Percentiles rank a stretch among this genome's conserved stretches.
phyloP scores from a whole-genome alignment of 1,284 basidiomycete genomes.

The Abortiporus biennis region DNA sequence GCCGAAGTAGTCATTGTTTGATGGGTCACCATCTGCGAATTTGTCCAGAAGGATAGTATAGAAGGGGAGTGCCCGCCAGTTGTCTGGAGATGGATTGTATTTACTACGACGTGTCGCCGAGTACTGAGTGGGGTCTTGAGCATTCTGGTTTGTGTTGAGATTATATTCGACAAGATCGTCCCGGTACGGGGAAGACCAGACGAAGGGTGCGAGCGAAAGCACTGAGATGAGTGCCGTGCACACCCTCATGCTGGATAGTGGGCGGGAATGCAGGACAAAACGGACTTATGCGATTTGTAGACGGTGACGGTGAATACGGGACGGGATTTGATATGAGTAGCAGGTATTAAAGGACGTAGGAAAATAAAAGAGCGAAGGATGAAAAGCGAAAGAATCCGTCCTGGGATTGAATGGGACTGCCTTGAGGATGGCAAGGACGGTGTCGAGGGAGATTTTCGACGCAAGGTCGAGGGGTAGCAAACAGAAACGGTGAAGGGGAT shows the following conservation, averaged over 20 bases:
- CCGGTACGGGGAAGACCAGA: slow-evolving; percentile 60
- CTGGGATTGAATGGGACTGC: not conserved
- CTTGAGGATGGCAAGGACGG: not conserved
- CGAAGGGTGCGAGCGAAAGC: slow-evolving; percentile 21
- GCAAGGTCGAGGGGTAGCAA: not conserved
- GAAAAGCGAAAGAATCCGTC: not conserved
- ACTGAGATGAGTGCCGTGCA: slow-evolving; percentile 24
- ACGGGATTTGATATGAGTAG: not conserved
- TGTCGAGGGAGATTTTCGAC: not conserved
- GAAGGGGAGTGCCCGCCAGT: slow-evolving; percentile 81
- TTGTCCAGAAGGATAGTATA: slow-evolving; percentile 90
- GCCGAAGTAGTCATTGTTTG: slow-evolving; percentile 85
- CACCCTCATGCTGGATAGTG: slow-evolving; percentile 22
- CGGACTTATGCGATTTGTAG: not conserved
- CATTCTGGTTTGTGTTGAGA: slow-evolving; percentile 78
- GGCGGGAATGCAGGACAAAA: not conserved
- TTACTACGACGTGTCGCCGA: slow-evolving; percentile 51
- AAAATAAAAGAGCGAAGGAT: not conserved
- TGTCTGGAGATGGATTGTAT: slow-evolving; percentile 76
- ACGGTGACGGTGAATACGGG: too few relatives aligned
- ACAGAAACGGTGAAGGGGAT: not conserved
- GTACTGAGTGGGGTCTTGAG: slow-evolving; percentile 67
- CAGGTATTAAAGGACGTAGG: not conserved
- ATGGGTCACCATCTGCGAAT: slow-evolving; percentile 86
- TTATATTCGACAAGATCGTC: slow-evolving; percentile 78